A percentile compares a stretch with the other conserved stretches of the same genome.
phyloP scores from a whole-genome alignment of 805 yeast species.

The Naumovozyma dairenensis region DNA sequence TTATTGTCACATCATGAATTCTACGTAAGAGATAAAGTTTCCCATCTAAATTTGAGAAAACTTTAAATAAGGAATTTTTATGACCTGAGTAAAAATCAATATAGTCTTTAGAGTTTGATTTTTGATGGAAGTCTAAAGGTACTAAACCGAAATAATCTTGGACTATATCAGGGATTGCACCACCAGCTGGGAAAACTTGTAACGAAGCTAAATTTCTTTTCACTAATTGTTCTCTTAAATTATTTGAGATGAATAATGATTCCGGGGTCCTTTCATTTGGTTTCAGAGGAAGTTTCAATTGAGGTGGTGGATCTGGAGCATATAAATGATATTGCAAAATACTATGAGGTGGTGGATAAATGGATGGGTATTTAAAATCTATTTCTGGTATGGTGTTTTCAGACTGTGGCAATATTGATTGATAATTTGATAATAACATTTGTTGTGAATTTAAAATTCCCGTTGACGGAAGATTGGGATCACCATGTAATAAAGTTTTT shows the following conservation, averaged over 20 bases:
- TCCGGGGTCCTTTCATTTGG: slow-evolving; percentile 65
- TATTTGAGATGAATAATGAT: slow-evolving; percentile 61
- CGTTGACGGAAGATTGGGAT: too few relatives aligned
- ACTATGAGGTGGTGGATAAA: slow-evolving; percentile 33
- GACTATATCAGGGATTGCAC: slow-evolving; percentile 60
- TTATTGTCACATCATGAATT: slow-evolving; percentile 48
- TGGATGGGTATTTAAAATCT: slow-evolving; percentile 22
- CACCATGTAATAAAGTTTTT: too few relatives aligned
- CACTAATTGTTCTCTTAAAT: slow-evolving; percentile 61
- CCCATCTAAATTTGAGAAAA: slow-evolving; percentile 70
- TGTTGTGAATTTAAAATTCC: neutral
- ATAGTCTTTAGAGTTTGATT: slow-evolving; percentile 28
- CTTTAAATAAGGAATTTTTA: slow-evolving; percentile 63
- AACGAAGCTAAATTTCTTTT: slow-evolving; percentile 72
- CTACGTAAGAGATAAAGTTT: slow-evolving; percentile 66
- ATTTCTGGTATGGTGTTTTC: neutral
- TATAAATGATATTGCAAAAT: slow-evolving; percentile 71
- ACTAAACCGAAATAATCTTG: slow-evolving; percentile 75
- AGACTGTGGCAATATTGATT: neutral
- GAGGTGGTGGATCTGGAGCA: slow-evolving; percentile 83
- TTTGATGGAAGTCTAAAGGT: slow-evolving; percentile 51
- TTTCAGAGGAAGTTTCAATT: slow-evolving; percentile 46
- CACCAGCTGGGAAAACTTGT: slow-evolving; percentile 42
- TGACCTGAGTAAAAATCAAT: slow-evolving; percentile 49
- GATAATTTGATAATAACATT: neutral